Conservation (phyloP, 176 grass and related monocot genomes). For the Paspalum vaginatum region DNA sequence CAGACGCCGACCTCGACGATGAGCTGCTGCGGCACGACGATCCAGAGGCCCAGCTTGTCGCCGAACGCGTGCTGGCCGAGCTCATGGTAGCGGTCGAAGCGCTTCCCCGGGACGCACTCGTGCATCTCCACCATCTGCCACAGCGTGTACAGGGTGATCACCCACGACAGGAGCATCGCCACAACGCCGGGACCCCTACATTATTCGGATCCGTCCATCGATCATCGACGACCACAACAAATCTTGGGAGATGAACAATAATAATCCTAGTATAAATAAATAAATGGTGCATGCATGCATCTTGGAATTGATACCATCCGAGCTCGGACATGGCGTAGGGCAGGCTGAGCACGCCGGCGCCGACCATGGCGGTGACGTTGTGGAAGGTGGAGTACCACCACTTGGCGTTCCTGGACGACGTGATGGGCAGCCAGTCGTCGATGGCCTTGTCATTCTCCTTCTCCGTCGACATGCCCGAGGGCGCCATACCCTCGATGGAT, state of each 20-base stretch:
- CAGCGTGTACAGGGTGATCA: conserved; percentile 87
- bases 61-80: conserved; percentile 85
- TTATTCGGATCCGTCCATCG: too few relatives aligned
- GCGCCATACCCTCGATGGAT: too few relatives aligned
- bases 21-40: conserved; percentile 81
- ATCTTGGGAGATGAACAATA: too few relatives aligned
- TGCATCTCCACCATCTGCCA: conserved; percentile 99
- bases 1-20: conserved; percentile 68
- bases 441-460: conserved; percentile 29
- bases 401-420: conserved; percentile 70
- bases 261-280: too few relatives aligned
- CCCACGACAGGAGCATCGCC: conserved; percentile 65
- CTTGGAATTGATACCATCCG: conserved; percentile 85
- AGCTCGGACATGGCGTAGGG: conserved; percentile 83
- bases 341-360: conserved; percentile 82
- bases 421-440: conserved; percentile 83
- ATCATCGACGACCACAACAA: too few relatives aligned
- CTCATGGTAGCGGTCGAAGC: conserved; percentile 89
- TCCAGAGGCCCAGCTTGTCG: conserved; percentile 72
- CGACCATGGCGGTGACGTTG: conserved; percentile 98
- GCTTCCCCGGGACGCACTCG: conserved; percentile 78
- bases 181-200: too few relatives aligned
- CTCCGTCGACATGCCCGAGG: too few relatives aligned
- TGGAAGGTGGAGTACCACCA: conserved; percentile 97
- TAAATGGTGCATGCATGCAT: too few relatives aligned